Percentiles rank a stretch among this genome's conserved stretches.
Conservation (phyloP, 306 rosid genomes). For the Rosa lucieae region DNA sequence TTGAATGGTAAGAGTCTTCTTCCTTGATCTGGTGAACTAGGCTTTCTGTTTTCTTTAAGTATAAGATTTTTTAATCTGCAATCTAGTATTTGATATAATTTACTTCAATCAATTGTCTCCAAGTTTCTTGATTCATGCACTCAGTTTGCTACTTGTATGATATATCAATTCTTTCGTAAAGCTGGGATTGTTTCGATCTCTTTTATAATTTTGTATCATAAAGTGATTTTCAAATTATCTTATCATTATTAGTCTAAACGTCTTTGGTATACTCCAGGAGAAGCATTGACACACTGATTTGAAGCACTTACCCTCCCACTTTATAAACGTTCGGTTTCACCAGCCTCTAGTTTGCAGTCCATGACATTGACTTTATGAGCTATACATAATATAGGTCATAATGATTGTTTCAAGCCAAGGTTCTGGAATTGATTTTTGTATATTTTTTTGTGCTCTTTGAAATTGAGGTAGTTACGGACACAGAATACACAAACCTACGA, state of each 20-base stretch:
- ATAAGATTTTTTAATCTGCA: background rate
- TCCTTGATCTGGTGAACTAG: background rate
- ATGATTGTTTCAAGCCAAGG: conserved; percentile 17
- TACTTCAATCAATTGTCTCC: background rate
- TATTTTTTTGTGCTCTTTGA: conserved; percentile 34
- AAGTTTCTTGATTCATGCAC: background rate
- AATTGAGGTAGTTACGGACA: conserved; percentile 69
- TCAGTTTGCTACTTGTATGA: background rate
- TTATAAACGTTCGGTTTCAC: background rate
- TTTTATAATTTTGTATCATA: background rate
- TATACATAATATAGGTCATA: background rate
- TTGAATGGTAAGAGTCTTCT: conserved; percentile 42
- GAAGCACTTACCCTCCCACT: background rate
- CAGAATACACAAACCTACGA: conserved; percentile 38
- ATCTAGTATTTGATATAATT: background rate
- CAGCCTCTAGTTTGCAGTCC: background rate
- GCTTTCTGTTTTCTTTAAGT: background rate
- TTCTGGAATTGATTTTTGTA: conserved; percentile 24
- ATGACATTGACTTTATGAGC: conserved; percentile 3
- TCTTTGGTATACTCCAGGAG: background rate
- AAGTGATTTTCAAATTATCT: background rate
- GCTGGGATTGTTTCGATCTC: background rate
- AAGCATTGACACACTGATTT: background rate
- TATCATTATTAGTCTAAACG: background rate
- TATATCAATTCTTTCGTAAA: background rate